These are phyloP conservation scores for Plasmodium knowlesi DNA, from an alignment of 169 alveolate genomes.

Conservation along the genomic window DNA sequence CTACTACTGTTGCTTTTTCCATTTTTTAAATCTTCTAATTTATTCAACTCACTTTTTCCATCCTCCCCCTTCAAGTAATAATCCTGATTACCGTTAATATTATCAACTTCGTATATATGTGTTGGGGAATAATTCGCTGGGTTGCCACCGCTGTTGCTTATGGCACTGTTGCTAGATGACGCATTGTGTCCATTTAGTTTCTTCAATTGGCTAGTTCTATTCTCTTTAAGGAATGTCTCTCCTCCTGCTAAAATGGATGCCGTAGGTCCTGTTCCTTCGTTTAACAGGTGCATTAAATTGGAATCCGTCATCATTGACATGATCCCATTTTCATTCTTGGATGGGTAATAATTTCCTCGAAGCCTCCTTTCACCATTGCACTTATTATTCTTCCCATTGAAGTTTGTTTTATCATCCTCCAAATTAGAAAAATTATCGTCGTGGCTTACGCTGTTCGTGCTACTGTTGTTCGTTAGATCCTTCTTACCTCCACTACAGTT, in stretches of 20 bases:
- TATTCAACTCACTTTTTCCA: slow-evolving; percentile 14
- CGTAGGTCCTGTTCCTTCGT: slow-evolving; percentile 33
- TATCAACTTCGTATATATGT: slow-evolving; percentile 56
- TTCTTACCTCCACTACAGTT: background rate
- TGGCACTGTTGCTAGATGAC: slow-evolving; percentile 47
- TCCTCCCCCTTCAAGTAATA: slow-evolving; percentile 42
- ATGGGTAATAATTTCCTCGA: background rate
- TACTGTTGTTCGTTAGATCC: background rate
- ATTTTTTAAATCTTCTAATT: slow-evolving; percentile 34
- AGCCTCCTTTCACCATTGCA: slow-evolving; percentile 7
- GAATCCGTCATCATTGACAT: slow-evolving; percentile 6
- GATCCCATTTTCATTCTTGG: background rate
- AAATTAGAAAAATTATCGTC: background rate
- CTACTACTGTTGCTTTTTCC: slow-evolving; percentile 5
- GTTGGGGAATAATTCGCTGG: slow-evolving; percentile 57
- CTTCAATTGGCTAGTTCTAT: background rate
- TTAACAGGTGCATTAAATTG: slow-evolving; percentile 12
- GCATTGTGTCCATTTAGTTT: slow-evolving; percentile 1
- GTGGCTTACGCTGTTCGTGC: slow-evolving; percentile 6
- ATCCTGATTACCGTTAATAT: slow-evolving; percentile 24
- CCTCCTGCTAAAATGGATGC: too few relatives aligned
- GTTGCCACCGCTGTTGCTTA: slow-evolving; percentile 27
- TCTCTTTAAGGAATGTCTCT: background rate
- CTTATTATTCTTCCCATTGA: background rate
- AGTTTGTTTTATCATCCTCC: slow-evolving; percentile 4